Percentiles rank a stretch among this genome's conserved stretches.
These are phyloP conservation scores for Wickerhamomyces xylosicus DNA, from an alignment of 805 yeast genomes.

Conservation along the genomic window DNA sequence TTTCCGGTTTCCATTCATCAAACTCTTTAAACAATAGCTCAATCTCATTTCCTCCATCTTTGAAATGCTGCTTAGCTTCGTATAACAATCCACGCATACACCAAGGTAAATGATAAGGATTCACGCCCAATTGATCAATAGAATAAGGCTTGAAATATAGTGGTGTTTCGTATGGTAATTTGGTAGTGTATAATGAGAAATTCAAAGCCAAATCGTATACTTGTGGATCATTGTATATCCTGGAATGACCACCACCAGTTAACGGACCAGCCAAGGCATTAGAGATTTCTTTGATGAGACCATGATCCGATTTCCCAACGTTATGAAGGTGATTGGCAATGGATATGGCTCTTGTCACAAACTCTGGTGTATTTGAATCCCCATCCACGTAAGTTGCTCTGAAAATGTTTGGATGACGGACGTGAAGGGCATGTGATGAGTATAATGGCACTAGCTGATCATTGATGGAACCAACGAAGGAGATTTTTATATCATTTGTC, in stretches of 20 bases:
- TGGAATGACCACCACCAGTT: constrained; percentile 94
- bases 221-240: constrained; percentile 70
- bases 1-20: constrained; percentile 81
- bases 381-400: constrained; percentile 87
- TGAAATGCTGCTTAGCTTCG: constrained; percentile 42
- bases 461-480: constrained; percentile 81
- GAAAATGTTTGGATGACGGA: constrained; percentile 81
- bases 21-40: constrained; percentile 55
- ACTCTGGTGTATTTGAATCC: constrained; percentile 66
- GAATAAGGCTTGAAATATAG: constrained; percentile 34
- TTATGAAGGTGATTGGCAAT: constrained; percentile 68
- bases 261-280: constrained; percentile 75
- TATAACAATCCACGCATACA: constrained; percentile 74
- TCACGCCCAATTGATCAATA: constrained; percentile 56
- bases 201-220: constrained; percentile 77
- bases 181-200: constrained; percentile 67
- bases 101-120: constrained; percentile 90
- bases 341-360: constrained; percentile 64
- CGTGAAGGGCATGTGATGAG: constrained; percentile 74
- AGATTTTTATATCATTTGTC: constrained; percentile 61
- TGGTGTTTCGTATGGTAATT: constrained; percentile 33
- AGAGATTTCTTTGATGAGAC: constrained; percentile 77
- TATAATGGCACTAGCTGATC: constrained; percentile 93
- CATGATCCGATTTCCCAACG: constrained; percentile 75
- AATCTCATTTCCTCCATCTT: constrained; percentile 47